Evolutionary conservation across 768 basidiomycete species (phyloP).

Genomic region (Psilocybe cubensis): DNA sequence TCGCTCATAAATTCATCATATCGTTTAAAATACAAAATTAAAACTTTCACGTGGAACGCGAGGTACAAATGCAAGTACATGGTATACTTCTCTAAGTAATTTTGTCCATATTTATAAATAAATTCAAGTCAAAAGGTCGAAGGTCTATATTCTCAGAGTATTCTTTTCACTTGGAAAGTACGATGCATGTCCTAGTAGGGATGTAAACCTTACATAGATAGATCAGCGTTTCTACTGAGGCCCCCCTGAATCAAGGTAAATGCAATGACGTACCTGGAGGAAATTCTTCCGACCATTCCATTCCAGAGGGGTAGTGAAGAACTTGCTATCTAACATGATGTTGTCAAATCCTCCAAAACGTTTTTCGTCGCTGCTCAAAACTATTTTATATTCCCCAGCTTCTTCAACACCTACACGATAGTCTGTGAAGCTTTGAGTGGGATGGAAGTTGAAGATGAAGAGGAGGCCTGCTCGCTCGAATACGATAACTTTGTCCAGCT

Average conservation of each 20-base stretch:
- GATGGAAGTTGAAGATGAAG: slow-evolving; percentile 98
- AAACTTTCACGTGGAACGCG: not conserved
- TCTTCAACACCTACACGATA: slow-evolving; percentile 91
- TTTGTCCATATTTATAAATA: not conserved
- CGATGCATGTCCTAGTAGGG: slow-evolving; percentile 66
- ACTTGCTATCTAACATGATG: slow-evolving; percentile 61
- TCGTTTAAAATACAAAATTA: not conserved
- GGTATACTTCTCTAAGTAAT: not conserved
- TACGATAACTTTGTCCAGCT: slow-evolving; percentile 90
- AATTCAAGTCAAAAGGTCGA: not conserved
- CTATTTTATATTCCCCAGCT: slow-evolving; percentile 82
- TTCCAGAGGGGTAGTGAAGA: slow-evolving; percentile 81
- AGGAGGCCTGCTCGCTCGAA: slow-evolving; percentile 93
- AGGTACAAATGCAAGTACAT: not conserved
- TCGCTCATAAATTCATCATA: too few species aligned
- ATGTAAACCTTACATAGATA: slow-evolving; percentile 60
- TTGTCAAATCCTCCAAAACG: slow-evolving; percentile 91
- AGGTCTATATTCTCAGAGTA: not conserved
- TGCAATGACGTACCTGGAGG: slow-evolving; percentile 63
- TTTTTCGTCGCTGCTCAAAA: slow-evolving; percentile 86
- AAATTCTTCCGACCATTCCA: slow-evolving; percentile 96
- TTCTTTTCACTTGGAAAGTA: slow-evolving; percentile 51
- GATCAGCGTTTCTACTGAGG: not conserved
- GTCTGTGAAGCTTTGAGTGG: slow-evolving; percentile 87
- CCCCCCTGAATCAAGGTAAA: not conserved